phyloP scores from a whole-genome alignment of 2,329 filamentous ascomycete species.

The Neofusicoccum cordaticola region DNA sequence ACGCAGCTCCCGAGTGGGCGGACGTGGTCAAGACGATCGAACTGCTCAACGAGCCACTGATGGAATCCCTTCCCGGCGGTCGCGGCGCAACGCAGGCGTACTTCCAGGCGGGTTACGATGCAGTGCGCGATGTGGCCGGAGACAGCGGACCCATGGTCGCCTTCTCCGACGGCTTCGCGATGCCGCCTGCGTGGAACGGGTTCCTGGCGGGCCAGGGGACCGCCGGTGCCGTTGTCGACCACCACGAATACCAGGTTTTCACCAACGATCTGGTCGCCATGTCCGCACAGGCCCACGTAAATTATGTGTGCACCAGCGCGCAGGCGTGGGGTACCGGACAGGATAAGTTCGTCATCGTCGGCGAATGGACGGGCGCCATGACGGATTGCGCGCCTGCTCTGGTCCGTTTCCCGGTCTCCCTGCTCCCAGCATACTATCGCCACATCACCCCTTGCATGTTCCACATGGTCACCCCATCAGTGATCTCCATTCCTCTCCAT shows the following conservation, averaged over 20 bases:
- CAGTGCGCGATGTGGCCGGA: conserved; percentile 41
- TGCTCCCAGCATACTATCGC: too few relatives aligned
- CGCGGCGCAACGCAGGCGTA: conserved; percentile 51
- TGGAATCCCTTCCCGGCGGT: conserved; percentile 45
- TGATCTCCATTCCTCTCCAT: too few relatives aligned
- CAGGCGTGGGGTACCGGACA: conserved; percentile 44
- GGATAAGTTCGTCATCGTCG: conserved; percentile 65
- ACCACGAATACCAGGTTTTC: conserved; percentile 69
- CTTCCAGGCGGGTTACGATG: conserved; percentile 54
- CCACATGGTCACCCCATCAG: too few relatives aligned
- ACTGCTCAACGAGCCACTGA: conserved; percentile 55
- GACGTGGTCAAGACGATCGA: conserved; percentile 60
- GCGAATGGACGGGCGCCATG: conserved; percentile 67
- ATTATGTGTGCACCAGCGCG: conserved; percentile 55
- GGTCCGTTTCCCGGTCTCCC: not conserved
- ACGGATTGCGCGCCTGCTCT: conserved; percentile 56
- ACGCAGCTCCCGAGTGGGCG: conserved; percentile 51
- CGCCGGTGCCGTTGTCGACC: conserved; percentile 60
- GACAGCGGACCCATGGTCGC: conserved; percentile 48
- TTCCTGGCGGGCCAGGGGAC: conserved; percentile 54
- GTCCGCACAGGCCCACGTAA: conserved; percentile 52
- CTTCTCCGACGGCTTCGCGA: conserved; percentile 57
- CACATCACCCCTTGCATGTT: not conserved
- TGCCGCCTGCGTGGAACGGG: conserved; percentile 58
- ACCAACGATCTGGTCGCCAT: conserved; percentile 50